Base-by-base conservation (phyloP, 208 protist genomes). In the Leishmania major region DNA sequence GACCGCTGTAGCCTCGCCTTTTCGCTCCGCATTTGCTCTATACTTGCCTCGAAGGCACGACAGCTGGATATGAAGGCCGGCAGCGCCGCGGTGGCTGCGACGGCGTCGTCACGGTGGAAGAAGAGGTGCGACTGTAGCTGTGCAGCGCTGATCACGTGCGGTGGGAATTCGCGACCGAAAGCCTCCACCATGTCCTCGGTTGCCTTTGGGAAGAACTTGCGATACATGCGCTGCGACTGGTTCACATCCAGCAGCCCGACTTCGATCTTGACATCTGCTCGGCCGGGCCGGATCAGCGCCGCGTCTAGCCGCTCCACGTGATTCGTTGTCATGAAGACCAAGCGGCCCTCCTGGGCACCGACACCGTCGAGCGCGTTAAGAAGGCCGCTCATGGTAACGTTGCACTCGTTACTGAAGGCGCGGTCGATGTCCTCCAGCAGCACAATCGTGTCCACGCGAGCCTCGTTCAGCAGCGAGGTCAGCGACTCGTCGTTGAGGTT, bases 251-350 rank as follows among this genome's bases (percentile, higher is more conserved):
- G 83, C 47, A 91, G 88, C 6, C 94, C 93, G 64, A 99, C 88
- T 71, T 96, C 85, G 19, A 98, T 78, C 79, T 98, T 98, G 59
- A 99, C 89, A 86, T 99, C 98, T 11, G 98, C 95, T 0, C 98
- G 88, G 3, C 98, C 98, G 0, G 98, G 97, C 15, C 98, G 91
- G 67, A 99, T 99, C 5, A 99, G 89, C 2, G 98, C 98, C 8
- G 94, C 92, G 79, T 99, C 96, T 1, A 99, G 86, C 60, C 92
- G 84, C 49, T 99, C 98, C 25, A 99, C 90, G 87, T 99, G 97
- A 84, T 99, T 99, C 11, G 98, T 99, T 7, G 98, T 99, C 93
- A 99, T 98, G 87, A 99, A 99, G n/a, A 99, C 87, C 5, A 99
- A 66, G 55, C 96, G 80, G 11, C 97, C 98, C 73, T 99, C 98